Evolutionary conservation across 805 yeast genomes (phyloP).

Genomic region (Brettanomyces naardenensis): DNA sequence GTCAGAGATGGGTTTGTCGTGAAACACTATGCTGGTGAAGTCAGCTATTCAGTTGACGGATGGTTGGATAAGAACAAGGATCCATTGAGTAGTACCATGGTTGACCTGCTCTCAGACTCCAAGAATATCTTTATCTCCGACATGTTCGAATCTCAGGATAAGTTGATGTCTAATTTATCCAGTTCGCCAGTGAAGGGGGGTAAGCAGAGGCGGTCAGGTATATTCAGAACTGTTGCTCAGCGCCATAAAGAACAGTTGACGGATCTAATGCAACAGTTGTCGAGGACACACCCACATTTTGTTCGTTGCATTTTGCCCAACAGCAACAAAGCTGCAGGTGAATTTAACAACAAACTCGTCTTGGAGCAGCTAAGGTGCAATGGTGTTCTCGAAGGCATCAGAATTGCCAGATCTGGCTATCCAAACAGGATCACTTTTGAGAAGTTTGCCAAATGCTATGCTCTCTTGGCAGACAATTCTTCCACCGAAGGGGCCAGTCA

Average conservation of each 20-base stretch:
- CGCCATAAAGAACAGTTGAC: conserved; percentile 81
- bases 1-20: conserved; percentile 71
- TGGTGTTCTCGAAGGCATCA: conserved; percentile 96
- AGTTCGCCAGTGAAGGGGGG: conserved; percentile 26
- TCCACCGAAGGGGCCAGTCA: conserved; percentile 27
- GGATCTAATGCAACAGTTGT: conserved; percentile 62
- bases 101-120: conserved; percentile 53
- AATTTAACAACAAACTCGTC: conserved; percentile 69
- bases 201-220: conserved; percentile 19
- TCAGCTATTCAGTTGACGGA: conserved; percentile 85
- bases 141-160: conserved; percentile 34
- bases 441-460: conserved; percentile 71
- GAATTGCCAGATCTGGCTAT: conserved; percentile 95
- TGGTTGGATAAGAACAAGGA: conserved; percentile 95
- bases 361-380: conserved; percentile 88
- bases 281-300: conserved; percentile 87
- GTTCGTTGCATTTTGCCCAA: conserved; percentile 95
- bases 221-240: conserved; percentile 75
- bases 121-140: conserved; percentile 44
- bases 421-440: conserved; percentile 86
- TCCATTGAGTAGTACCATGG: conserved; percentile 74
- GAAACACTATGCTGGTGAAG: conserved; percentile 93
- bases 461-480: conserved; percentile 49
- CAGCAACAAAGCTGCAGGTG: conserved; percentile 57
- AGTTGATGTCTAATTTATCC: conserved; percentile 17